Evolutionary conservation across 2,329 filamentous ascomycete species (phyloP).

Genomic region (Aspergillus neotritici): DNA sequence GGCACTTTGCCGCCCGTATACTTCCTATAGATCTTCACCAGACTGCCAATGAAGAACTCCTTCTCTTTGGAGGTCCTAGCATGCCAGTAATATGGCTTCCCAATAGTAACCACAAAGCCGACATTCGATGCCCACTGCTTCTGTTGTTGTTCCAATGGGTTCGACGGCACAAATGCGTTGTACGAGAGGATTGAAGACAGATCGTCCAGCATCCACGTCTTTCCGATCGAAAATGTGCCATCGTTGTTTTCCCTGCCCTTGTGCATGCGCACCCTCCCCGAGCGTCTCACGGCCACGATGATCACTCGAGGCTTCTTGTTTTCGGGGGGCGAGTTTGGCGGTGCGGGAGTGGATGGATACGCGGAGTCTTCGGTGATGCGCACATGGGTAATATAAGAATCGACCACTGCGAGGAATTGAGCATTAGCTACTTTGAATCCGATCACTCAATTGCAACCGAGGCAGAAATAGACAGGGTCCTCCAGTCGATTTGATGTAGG

Average conservation of each 20-base stretch:
- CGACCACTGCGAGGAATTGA: constrained; percentile 52
- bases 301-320: constrained; percentile 87
- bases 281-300: constrained; percentile 87
- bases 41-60: constrained; percentile 94
- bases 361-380: constrained; percentile 79
- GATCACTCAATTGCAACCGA: not conserved
- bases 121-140: constrained; percentile 73
- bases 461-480: constrained; percentile 16
- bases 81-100: constrained; percentile 97
- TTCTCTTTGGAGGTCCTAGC: constrained; percentile 92
- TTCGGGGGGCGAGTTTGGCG: constrained; percentile 65
- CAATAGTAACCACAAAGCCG: constrained; percentile 82
- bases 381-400: constrained; percentile 98
- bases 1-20: constrained; percentile 85
- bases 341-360: constrained; percentile 77
- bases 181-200: constrained; percentile 78
- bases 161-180: constrained; percentile 55
- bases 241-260: constrained; percentile 95
- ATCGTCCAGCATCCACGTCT: constrained; percentile 96
- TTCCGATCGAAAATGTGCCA: constrained; percentile 92
- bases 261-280: constrained; percentile 88
- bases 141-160: constrained; percentile 54
- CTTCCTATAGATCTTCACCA: constrained; percentile 94
- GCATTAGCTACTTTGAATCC: no score
- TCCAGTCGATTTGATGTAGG: no score